phyloP scores from a whole-genome alignment of 108 stramenopile species.

The Cyclotella cryptica region DNA sequence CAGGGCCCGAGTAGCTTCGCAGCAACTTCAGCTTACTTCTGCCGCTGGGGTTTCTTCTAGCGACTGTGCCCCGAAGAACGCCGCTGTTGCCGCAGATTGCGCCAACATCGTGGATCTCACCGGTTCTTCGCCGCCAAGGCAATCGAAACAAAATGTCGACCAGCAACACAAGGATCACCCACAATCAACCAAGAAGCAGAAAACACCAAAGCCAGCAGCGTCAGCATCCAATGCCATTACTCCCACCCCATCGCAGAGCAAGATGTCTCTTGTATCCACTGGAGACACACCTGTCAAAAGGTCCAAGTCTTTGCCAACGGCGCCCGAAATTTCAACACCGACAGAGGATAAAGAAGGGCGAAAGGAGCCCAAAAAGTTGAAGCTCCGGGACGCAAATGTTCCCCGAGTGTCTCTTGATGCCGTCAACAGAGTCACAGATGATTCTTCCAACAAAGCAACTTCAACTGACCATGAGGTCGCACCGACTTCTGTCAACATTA shows the following conservation, averaged over 20 bases:
- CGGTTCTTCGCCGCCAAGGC: neutral
- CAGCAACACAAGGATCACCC: neutral
- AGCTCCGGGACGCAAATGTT: neutral
- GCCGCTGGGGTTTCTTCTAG: neutral
- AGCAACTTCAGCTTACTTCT: neutral
- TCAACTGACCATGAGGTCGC: too few species aligned
- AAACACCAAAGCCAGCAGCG: slow-evolving; percentile 1
- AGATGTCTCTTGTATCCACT: neutral
- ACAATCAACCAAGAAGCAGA: neutral
- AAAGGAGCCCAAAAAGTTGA: neutral
- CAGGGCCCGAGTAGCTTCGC: slow-evolving; percentile 2
- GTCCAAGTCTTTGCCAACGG: neutral
- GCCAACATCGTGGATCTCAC: slow-evolving; percentile 10
- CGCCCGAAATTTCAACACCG: neutral
- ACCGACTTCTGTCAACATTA: too few species aligned
- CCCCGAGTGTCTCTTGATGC: neutral
- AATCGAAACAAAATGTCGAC: neutral
- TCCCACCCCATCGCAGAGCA: neutral
- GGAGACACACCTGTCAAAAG: neutral
- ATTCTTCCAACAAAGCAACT: too few species aligned
- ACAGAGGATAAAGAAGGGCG: neutral
- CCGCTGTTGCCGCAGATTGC: neutral
- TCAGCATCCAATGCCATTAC: neutral
- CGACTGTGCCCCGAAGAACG: neutral
- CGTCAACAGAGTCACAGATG: neutral